Conservation (phyloP, 352 stramenopile genomes). For the Phytophthora foliorum region DNA sequence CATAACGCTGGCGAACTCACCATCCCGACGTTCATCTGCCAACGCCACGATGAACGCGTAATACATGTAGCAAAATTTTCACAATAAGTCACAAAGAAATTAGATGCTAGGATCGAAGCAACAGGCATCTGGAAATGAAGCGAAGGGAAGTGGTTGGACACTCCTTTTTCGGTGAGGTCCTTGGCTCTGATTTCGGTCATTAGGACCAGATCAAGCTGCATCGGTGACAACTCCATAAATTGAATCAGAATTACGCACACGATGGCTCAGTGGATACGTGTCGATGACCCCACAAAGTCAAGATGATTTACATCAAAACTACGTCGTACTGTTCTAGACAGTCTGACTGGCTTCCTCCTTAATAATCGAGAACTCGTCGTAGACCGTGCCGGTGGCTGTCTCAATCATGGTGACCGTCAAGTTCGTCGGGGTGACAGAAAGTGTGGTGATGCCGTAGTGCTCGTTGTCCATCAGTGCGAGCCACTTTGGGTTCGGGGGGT, state of each 20-base stretch:
- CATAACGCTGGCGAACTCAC: background rate
- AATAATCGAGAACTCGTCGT: constrained; percentile 58
- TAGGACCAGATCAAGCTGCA: background rate
- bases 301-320: background rate
- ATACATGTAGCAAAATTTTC: background rate
- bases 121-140: background rate
- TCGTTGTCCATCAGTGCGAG: constrained; percentile 42
- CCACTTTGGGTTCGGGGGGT: constrained; percentile 35
- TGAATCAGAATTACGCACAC: background rate
- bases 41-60: constrained; percentile 2
- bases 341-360: constrained; percentile 23
- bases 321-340: background rate
- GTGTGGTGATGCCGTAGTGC: constrained; percentile 52
- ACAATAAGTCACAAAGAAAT: no score
- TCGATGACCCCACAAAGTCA: background rate
- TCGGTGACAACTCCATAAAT: background rate
- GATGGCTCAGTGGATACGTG: background rate
- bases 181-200: constrained; percentile 2
- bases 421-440: constrained; percentile 39
- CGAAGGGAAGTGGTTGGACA: background rate
- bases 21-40: constrained; percentile 7
- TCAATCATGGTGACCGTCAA: constrained; percentile 48
- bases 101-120: background rate
- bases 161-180: background rate
- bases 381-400: constrained; percentile 24